phyloP scores from a whole-genome alignment of 306 rosid genomes.

The Phaseolus lunatus region DNA sequence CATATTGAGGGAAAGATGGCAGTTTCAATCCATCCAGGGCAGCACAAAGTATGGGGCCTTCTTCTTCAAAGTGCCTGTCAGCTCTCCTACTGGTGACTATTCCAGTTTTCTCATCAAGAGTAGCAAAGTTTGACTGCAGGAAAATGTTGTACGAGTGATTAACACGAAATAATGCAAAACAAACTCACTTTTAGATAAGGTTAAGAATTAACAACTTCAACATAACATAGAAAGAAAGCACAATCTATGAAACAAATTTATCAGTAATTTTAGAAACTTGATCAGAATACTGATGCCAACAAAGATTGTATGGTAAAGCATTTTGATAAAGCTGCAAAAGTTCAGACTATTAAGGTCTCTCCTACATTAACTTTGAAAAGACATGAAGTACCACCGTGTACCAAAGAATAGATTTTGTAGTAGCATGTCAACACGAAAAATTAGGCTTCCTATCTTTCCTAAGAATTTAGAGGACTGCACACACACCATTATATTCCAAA shows the following conservation, averaged over 20 bases:
- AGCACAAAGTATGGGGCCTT: conserved; percentile 92
- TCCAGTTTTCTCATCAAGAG: conserved; percentile 87
- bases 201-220: conserved; percentile 13
- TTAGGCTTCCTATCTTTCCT: no score
- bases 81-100: conserved; percentile 87
- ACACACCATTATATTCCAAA: background rate
- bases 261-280: background rate
- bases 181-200: background rate
- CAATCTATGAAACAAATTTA: conserved; percentile 15
- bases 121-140: conserved; percentile 89
- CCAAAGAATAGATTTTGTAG: background rate
- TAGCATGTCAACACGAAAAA: no score
- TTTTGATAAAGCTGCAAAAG: conserved; percentile 9
- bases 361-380: background rate
- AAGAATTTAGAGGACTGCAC: no score
- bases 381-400: background rate
- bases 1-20: conserved; percentile 88
- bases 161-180: conserved; percentile 27
- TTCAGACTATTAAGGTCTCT: background rate
- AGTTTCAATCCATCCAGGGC: conserved; percentile 90
- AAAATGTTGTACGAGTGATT: conserved; percentile 39
- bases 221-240: conserved; percentile 8
- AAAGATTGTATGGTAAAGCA: conserved; percentile 10
- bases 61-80: conserved; percentile 95
- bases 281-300: background rate